These are phyloP conservation scores for Heterococcus sp. DNA, from an alignment of 108 stramenopile species.

Conservation along the genomic window DNA sequence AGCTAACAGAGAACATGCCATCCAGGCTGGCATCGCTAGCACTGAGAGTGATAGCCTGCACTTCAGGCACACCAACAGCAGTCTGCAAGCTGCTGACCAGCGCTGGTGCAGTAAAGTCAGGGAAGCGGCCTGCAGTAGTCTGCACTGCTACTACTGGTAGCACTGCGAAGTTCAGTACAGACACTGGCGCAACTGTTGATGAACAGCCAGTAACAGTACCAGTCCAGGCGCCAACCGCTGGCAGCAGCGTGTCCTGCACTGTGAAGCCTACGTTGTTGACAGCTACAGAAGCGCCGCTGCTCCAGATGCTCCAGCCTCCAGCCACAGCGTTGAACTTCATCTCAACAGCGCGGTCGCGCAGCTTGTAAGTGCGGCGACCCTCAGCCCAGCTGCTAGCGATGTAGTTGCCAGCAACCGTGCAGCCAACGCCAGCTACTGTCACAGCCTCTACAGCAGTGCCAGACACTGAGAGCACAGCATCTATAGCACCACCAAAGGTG, in stretches of 20 bases:
- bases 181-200: neutral
- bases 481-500: neutral
- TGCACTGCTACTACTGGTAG: neutral
- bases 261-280: neutral
- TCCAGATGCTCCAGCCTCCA: neutral
- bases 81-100: neutral
- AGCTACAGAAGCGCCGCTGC: neutral
- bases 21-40: conserved; percentile 14
- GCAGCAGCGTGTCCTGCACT: neutral
- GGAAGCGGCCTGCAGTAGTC: neutral
- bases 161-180: too few species aligned
- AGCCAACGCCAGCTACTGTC: neutral
- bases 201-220: too few species aligned
- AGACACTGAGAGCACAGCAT: neutral
- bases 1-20: conserved; percentile 22
- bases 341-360: neutral
- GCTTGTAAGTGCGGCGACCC: neutral
- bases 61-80: conserved; percentile 9
- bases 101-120: neutral
- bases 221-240: neutral
- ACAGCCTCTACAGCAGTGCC: neutral
- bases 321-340: neutral
- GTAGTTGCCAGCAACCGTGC: neutral
- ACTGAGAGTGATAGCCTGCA: conserved; percentile 17
- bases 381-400: neutral